Conservation (phyloP, 2,329 filamentous ascomycete genomes). For the Cyanodermella asteris region DNA sequence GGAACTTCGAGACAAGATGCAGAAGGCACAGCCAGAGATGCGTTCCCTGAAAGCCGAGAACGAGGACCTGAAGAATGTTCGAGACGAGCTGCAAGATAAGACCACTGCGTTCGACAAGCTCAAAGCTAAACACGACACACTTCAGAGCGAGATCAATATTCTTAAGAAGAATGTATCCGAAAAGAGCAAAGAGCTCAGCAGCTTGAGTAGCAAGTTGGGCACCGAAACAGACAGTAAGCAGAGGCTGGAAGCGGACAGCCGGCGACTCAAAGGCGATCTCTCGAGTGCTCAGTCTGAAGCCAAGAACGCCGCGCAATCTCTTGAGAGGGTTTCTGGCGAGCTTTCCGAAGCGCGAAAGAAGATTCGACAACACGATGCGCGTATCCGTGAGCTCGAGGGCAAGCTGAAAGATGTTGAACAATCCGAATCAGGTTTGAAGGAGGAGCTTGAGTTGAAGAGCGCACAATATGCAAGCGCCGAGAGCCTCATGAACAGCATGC, state of each 20-base stretch:
- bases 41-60: constrained; percentile 59
- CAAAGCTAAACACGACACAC: constrained; percentile 62
- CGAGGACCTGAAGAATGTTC: constrained; percentile 47
- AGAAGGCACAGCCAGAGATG: constrained; percentile 72
- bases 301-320: constrained; percentile 50
- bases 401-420: constrained; percentile 52
- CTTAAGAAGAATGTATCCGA: constrained; percentile 50
- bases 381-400: constrained; percentile 38
- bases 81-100: constrained; percentile 48
- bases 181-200: constrained; percentile 56
- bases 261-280: constrained; percentile 52
- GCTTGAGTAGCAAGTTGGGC: constrained; percentile 55
- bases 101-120: constrained; percentile 46
- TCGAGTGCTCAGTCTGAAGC: constrained; percentile 59
- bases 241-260: constrained; percentile 59
- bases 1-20: constrained; percentile 55
- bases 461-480: constrained; percentile 74
- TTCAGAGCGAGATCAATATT: constrained; percentile 49
- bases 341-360: constrained; percentile 54
- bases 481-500: constrained; percentile 72
- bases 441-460: constrained; percentile 65
- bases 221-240: constrained; percentile 50
- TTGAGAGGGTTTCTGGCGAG: constrained; percentile 50
- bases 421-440: constrained; percentile 43
- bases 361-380: constrained; percentile 30